Percentiles rank a stretch among this genome's conserved stretches.
phyloP scores from a whole-genome alignment of 768 basidiomycete genomes.

The Phaffia australis region DNA sequence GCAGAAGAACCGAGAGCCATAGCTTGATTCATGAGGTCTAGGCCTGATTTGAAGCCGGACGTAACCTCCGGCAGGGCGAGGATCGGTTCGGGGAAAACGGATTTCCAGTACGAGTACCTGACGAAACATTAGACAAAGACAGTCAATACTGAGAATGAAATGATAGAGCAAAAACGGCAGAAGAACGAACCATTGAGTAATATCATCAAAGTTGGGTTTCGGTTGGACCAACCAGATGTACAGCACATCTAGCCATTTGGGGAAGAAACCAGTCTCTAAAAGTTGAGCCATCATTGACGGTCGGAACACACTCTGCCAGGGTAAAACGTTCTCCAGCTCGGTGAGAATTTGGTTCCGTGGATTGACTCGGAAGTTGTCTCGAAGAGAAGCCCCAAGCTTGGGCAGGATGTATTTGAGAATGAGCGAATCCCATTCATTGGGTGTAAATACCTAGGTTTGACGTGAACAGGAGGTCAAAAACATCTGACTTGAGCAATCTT shows the following conservation, averaged over 20 bases:
- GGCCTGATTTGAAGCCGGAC: constrained; percentile 71
- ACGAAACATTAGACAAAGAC: not conserved
- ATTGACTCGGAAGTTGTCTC: constrained; percentile 79
- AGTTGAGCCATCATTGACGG: constrained; percentile 68
- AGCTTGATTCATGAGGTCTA: constrained; percentile 90
- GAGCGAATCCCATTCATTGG: constrained; percentile 79
- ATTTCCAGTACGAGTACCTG: constrained; percentile 27
- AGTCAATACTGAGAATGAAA: not conserved
- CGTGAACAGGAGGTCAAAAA: constrained; percentile 10
- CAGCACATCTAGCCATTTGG: constrained; percentile 87
- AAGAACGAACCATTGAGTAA: constrained; percentile 71
- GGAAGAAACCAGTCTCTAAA: constrained; percentile 85
- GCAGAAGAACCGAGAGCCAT: constrained; percentile 75
- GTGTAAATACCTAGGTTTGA: constrained; percentile 55
- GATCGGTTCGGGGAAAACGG: constrained; percentile 44
- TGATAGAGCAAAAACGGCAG: not conserved
- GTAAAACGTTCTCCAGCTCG: constrained; percentile 60
- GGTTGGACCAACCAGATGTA: constrained; percentile 90
- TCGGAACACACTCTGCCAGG: constrained; percentile 65
- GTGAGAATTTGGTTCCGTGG: constrained; percentile 81
- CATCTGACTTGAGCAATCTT: not conserved
- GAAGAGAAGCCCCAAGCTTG: constrained; percentile 69
- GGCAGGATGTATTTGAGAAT: constrained; percentile 85
- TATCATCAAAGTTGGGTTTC: constrained; percentile 75
- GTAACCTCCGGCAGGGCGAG: constrained; percentile 55